A percentile compares a stretch with the other conserved stretches of the same genome.
These are phyloP conservation scores for Fusarium illudens DNA, from an alignment of 2,329 filamentous ascomycete genomes.

Conservation along the genomic window DNA sequence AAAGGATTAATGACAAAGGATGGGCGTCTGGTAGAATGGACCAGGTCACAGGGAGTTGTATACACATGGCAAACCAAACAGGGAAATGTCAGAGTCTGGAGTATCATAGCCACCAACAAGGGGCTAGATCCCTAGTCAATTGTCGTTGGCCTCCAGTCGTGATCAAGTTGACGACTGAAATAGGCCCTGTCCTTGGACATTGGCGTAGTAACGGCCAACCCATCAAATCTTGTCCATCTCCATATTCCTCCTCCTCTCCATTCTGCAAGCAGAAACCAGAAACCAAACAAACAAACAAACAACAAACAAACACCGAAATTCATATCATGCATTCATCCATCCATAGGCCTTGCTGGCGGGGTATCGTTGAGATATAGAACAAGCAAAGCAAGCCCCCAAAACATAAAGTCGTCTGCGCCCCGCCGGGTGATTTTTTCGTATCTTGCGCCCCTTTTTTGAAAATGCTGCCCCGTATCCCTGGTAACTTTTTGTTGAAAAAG, in stretches of 20 bases:
- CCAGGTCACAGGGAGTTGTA: background rate
- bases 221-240: background rate
- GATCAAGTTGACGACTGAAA: background rate
- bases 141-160: constrained; percentile 8
- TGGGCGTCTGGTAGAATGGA: background rate
- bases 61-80: background rate
- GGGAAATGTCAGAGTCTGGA: background rate
- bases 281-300: background rate
- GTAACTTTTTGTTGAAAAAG: constrained; percentile 56
- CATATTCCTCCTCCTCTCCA: constrained; percentile 6
- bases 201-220: background rate
- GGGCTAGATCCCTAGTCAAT: constrained; percentile 30
- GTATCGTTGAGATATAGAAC: constrained; percentile 53
- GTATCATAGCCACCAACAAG: constrained; percentile 22
- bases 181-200: background rate
- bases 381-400: constrained; percentile 47
- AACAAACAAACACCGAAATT: constrained; percentile 24
- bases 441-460: constrained; percentile 39
- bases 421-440: constrained; percentile 36
- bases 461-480: constrained; percentile 44
- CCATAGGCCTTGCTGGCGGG: constrained; percentile 47
- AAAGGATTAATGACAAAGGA: background rate
- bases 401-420: constrained; percentile 44
- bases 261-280: constrained; percentile 3
- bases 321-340: constrained; percentile 42